These are phyloP conservation scores for Nigrograna mackinnonii DNA, from an alignment of 2,329 filamentous ascomycete genomes.

Conservation along the genomic window DNA sequence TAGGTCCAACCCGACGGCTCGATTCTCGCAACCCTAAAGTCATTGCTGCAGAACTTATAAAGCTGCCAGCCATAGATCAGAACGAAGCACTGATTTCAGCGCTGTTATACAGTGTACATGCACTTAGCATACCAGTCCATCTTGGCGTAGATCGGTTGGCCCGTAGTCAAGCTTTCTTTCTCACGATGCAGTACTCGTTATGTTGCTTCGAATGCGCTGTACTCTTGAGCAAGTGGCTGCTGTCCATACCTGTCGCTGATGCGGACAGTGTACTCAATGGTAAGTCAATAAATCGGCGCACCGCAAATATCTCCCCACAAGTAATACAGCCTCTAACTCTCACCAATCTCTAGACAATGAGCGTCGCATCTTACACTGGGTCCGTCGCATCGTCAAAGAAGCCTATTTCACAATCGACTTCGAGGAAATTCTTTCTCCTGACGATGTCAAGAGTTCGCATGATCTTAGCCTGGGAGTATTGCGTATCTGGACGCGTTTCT, in stretches of 20 bases:
- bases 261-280: constrained; percentile 16
- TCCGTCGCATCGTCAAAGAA: constrained; percentile 51
- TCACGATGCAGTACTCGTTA: constrained; percentile 61
- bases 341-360: constrained; percentile 32
- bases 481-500: constrained; percentile 53
- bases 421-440: constrained; percentile 16
- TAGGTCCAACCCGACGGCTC: constrained; percentile 48
- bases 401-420: constrained; percentile 43
- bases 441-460: constrained; percentile 25
- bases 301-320: too few species aligned
- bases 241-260: constrained; percentile 22
- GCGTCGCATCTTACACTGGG: constrained; percentile 52
- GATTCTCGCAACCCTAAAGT: constrained; percentile 48
- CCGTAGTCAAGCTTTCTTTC: constrained; percentile 59
- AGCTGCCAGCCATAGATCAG: constrained; percentile 47
- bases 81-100: constrained; percentile 55
- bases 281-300: too few species aligned
- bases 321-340: too few species aligned
- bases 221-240: constrained; percentile 56
- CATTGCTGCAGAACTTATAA: constrained; percentile 44
- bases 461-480: constrained; percentile 45
- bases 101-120: constrained; percentile 58
- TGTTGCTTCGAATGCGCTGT: constrained; percentile 60
- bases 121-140: constrained; percentile 59
- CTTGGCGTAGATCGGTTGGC: constrained; percentile 59